Evolutionary conservation across 306 rosid genomes (phyloP).

Genomic region (Leucaena leucocephala): DNA sequence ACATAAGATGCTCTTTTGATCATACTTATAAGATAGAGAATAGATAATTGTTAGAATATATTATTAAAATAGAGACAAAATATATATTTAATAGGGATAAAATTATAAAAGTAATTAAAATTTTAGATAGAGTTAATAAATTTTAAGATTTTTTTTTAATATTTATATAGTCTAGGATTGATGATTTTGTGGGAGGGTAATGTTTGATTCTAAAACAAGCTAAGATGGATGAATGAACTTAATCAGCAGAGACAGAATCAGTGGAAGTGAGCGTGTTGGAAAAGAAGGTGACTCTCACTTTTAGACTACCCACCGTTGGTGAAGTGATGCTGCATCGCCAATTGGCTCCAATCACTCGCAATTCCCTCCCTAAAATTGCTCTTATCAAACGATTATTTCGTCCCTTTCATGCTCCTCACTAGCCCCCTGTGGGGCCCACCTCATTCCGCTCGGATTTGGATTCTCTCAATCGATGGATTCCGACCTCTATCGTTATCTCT

Average conservation of each 20-base stretch:
- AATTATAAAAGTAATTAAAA: no score
- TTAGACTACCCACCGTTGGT: conserved; percentile 47
- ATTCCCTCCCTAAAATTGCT: conserved; percentile 49
- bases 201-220: not conserved
- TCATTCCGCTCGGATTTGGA: no score
- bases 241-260: conserved; percentile 68
- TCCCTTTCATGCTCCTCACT: conserved; percentile 29
- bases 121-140: no score
- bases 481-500: no score
- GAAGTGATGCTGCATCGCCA: conserved; percentile 37
- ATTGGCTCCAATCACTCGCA: conserved; percentile 43
- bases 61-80: no score
- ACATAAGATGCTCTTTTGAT: no score
- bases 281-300: conserved; percentile 68
- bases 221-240: not conserved
- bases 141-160: not conserved
- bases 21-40: no score
- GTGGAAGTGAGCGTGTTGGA: conserved; percentile 67
- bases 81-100: no score
- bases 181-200: not conserved
- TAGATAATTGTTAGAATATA: no score
- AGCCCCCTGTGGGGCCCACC: not conserved
- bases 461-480: no score
- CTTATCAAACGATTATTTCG: conserved; percentile 55
- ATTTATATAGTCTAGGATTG: not conserved